Evolutionary conservation across 2,329 filamentous ascomycete species (phyloP).

Genomic region (Periconia sp.): DNA sequence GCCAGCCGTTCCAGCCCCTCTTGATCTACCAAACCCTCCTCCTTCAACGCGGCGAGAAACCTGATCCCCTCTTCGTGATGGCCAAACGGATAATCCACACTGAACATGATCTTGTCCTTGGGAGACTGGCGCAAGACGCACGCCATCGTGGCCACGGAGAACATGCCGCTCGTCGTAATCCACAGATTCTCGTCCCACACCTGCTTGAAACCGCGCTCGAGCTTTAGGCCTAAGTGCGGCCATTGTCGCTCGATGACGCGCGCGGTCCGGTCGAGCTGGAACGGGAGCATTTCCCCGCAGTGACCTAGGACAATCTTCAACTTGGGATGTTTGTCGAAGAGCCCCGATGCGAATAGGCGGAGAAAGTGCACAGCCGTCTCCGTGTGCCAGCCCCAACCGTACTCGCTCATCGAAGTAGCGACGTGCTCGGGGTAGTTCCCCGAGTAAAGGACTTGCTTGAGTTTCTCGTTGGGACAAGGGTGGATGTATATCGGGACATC

Average conservation of each 20-base stretch:
- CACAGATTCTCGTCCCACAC: conserved; percentile 63
- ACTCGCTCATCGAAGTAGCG: conserved; percentile 30
- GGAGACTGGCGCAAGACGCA: conserved; percentile 48
- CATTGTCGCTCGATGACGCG: conserved; percentile 9
- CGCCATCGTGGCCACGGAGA: conserved; percentile 55
- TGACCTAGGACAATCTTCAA: conserved; percentile 63
- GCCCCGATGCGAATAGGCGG: conserved; percentile 56
- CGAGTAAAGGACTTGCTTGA: conserved; percentile 62
- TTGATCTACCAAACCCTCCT: conserved; percentile 55
- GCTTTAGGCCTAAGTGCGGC: conserved; percentile 17
- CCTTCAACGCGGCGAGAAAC: conserved; percentile 56
- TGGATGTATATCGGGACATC: conserved; percentile 54
- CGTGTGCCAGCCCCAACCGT: conserved; percentile 60
- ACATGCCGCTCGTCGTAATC: conserved; percentile 63
- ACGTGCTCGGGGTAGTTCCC: conserved; percentile 46
- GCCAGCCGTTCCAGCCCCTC: conserved; percentile 57
- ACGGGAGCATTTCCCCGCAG: conserved; percentile 62
- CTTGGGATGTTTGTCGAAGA: conserved; percentile 61
- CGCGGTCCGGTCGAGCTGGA: conserved; percentile 55
- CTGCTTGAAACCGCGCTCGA: conserved; percentile 46
- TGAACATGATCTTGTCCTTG: conserved; percentile 59
- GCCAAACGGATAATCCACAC: conserved; percentile 63
- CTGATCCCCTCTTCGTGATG: conserved; percentile 54
- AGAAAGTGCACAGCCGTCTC: conserved; percentile 57
- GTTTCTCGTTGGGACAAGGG: conserved; percentile 47